A percentile compares a stretch with the other conserved stretches of the same genome.
phyloP scores from a whole-genome alignment of 2,329 filamentous ascomycete species.

The Didymosphaeria variabile region DNA sequence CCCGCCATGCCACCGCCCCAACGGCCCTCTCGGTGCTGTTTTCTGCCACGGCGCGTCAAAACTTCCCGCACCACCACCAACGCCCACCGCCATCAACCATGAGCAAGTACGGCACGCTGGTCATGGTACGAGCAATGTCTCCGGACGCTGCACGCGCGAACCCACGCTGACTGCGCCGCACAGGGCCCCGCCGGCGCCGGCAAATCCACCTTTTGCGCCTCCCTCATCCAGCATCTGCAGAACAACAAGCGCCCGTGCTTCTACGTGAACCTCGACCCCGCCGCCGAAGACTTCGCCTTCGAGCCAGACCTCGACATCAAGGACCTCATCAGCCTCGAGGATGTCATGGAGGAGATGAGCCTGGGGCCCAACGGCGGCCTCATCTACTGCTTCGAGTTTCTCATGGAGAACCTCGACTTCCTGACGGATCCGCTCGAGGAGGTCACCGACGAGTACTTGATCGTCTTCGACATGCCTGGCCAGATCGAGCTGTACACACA shows the following conservation, averaged over 20 bases:
- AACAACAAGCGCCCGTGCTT: constrained; percentile 92
- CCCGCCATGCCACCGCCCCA: not conserved
- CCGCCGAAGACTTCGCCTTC: constrained; percentile 91
- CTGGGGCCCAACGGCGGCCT: constrained; percentile 91
- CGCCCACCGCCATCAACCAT: constrained; percentile 58
- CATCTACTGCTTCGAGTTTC: constrained; percentile 96
- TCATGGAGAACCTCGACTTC: constrained; percentile 94
- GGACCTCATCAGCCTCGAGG: constrained; percentile 89
- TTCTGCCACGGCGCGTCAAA: constrained; percentile 9
- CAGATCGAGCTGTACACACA: constrained; percentile 99
- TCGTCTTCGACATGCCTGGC: constrained; percentile 98
- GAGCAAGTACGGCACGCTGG: constrained; percentile 93
- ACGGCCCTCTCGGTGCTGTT: not conserved
- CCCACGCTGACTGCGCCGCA: not conserved
- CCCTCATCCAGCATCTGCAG: constrained; percentile 90
- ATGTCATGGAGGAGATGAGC: constrained; percentile 95
- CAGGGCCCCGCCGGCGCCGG: constrained; percentile 88
- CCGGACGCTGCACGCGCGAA: not conserved
- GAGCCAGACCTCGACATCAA: constrained; percentile 94
- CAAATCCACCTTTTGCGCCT: constrained; percentile 96
- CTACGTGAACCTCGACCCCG: constrained; percentile 98
- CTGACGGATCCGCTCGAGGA: constrained; percentile 84
- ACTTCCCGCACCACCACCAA: constrained; percentile 14
- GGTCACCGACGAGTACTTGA: constrained; percentile 92
- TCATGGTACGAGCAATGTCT: constrained; percentile 69